A percentile compares a stretch with the other conserved stretches of the same genome.
Evolutionary conservation across 129 eudicot species (phyloP).

Genomic region (Pulicaria dysenterica): DNA sequence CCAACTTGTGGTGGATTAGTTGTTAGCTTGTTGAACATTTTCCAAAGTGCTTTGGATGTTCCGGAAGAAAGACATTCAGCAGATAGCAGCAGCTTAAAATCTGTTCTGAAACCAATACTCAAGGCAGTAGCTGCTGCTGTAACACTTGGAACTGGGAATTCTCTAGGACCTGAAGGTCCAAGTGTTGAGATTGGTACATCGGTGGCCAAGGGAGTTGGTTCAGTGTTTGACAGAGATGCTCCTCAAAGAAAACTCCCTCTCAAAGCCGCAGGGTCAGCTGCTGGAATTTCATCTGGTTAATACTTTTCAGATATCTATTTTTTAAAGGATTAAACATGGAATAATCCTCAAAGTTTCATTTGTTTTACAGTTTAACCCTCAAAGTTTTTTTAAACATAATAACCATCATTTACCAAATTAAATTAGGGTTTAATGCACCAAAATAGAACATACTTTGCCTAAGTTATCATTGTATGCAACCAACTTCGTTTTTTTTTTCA

Average conservation of each 20-base stretch:
- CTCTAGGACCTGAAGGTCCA: conserved; percentile 98
- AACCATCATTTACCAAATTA: too few species aligned
- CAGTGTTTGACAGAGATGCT: conserved; percentile 52
- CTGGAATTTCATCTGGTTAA: conserved; percentile 96
- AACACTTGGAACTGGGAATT: conserved; percentile 94
- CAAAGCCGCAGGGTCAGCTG: conserved; percentile 95
- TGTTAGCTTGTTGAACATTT: conserved; percentile 60
- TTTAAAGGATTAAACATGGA: too few species aligned
- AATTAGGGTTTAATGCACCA: too few species aligned
- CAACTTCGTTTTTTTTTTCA: too few species aligned
- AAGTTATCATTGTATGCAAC: too few species aligned
- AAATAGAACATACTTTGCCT: too few species aligned
- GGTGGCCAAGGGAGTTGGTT: conserved; percentile 67
- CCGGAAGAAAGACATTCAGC: conserved; percentile 42
- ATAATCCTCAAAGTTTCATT: too few species aligned
- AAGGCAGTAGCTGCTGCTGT: conserved; percentile 80
- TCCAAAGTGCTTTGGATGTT: conserved; percentile 49
- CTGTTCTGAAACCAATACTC: conserved; percentile 55
- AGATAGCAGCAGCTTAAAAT: conserved; percentile 37
- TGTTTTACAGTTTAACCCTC: too few species aligned
- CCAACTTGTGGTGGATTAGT: conserved; percentile 83
- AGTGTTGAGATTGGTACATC: conserved; percentile 96
- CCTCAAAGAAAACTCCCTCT: conserved; percentile 67
- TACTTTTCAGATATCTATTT: conserved; percentile 24
- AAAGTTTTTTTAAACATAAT: too few species aligned